Evolutionary conservation across 148 eudicot species (phyloP).

Genomic region (Fagopyrum esculentum): DNA sequence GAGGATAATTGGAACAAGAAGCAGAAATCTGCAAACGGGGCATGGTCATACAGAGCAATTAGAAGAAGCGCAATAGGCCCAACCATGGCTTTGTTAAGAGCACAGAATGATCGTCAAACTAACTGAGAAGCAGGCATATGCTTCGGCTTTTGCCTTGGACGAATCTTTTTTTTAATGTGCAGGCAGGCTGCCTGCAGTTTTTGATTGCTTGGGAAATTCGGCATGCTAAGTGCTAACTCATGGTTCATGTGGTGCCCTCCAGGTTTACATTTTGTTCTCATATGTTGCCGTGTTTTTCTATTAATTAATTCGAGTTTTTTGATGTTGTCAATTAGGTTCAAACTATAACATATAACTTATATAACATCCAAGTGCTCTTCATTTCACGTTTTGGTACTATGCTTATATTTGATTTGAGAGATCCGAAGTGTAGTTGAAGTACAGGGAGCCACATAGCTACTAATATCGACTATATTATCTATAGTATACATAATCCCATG

Average conservation of each 20-base stretch:
- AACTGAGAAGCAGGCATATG: conserved; percentile 11
- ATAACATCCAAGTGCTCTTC: no score
- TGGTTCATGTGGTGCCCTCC: no score
- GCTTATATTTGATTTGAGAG: neutral
- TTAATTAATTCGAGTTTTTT: no score
- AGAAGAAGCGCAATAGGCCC: conserved; percentile 66
- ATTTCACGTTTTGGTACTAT: neutral
- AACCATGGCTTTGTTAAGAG: conserved; percentile 61
- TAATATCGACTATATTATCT: conserved; percentile 7
- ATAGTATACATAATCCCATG: neutral
- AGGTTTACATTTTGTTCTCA: no score
- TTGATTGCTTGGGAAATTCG: neutral
- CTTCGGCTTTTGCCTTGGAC: neutral
- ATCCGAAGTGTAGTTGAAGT: neutral
- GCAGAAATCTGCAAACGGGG: conserved; percentile 23
- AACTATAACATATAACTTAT: no score
- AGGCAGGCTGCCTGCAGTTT: neutral
- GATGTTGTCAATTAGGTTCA: no score
- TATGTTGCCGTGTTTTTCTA: no score
- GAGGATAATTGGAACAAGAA: conserved; percentile 46
- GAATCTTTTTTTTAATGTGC: neutral
- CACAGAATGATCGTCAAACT: conserved; percentile 24
- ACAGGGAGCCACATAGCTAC: neutral
- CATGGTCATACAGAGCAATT: conserved; percentile 63
- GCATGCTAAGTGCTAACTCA: no score